Conservation (phyloP, 208 protist species). For the Acanthamoeba pearcei region DNA sequence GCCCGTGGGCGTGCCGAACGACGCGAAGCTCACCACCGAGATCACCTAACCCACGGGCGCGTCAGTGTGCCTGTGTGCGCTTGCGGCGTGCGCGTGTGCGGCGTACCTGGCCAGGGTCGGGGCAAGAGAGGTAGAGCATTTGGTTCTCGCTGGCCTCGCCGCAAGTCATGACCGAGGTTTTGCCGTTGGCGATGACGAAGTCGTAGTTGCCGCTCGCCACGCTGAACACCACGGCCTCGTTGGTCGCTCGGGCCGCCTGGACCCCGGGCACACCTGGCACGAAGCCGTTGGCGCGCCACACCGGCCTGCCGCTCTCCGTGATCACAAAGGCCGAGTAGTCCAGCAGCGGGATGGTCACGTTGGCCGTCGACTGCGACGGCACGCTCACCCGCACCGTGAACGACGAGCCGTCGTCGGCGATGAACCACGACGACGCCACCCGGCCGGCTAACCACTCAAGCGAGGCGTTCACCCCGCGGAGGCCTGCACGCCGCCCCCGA, state of each 20-base stretch:
- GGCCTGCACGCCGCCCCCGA: neutral
- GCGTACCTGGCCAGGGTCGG: neutral
- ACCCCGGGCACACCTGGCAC: neutral
- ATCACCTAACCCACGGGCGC: neutral
- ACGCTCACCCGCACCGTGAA: neutral
- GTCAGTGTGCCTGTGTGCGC: too few species aligned
- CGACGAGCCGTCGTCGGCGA: neutral
- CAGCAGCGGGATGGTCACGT: slow-evolving; percentile 28
- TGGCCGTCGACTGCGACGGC: neutral
- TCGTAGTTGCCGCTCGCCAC: slow-evolving; percentile 16
- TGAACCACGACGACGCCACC: neutral
- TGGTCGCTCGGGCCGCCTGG: neutral
- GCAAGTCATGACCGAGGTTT: neutral
- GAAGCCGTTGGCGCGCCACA: neutral
- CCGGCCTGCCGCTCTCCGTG: neutral
- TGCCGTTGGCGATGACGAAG: neutral
- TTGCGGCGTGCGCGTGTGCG: neutral
- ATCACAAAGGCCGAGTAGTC: slow-evolving; percentile 31
- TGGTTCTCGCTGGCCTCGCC: neutral
- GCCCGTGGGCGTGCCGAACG: neutral
- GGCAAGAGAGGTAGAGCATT: neutral
- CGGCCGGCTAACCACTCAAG: neutral
- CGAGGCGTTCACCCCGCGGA: neutral
- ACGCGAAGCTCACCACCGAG: slow-evolving; percentile 1
- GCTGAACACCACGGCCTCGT: neutral